Conservation (phyloP, 2,329 filamentous ascomycete species). For the Penicillium sp. region DNA sequence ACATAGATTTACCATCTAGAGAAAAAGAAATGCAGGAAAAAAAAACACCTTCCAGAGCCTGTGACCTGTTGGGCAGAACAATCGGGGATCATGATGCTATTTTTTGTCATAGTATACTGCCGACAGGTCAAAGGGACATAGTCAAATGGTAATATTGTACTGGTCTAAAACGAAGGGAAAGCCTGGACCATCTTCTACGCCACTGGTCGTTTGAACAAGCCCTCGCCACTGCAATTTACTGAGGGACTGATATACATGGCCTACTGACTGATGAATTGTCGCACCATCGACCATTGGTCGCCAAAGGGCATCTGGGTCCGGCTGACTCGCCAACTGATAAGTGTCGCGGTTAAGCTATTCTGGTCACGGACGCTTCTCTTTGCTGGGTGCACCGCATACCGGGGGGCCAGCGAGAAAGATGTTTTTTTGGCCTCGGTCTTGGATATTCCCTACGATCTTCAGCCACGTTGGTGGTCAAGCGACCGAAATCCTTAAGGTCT, state of each 20-base stretch:
- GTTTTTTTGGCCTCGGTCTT: neutral
- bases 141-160: neutral
- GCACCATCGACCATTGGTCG: conserved; percentile 19
- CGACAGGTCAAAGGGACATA: neutral
- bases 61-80: conserved; percentile 14
- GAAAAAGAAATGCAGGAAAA: neutral
- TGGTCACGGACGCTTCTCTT: conserved; percentile 27
- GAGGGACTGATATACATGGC: conserved; percentile 1
- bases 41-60: conserved; percentile 8
- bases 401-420: conserved; percentile 5
- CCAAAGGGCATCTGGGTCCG: conserved; percentile 20
- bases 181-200: conserved; percentile 8
- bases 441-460: conserved; percentile 3
- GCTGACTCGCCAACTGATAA: conserved; percentile 27
- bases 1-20: neutral
- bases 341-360: conserved; percentile 28
- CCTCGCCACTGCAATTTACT: conserved; percentile 16
- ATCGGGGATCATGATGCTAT: conserved; percentile 1
- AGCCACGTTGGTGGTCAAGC: conserved; percentile 13
- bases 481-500: conserved; percentile 1
- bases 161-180: conserved; percentile 4
- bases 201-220: conserved; percentile 15
- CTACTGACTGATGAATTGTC: conserved; percentile 29
- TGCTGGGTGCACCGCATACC: conserved; percentile 10
- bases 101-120: neutral